Percentiles rank a stretch among this genome's conserved stretches.
These are phyloP conservation scores for Sporothrix pallida DNA, from an alignment of 2,329 filamentous ascomycete genomes.

Conservation along the genomic window DNA sequence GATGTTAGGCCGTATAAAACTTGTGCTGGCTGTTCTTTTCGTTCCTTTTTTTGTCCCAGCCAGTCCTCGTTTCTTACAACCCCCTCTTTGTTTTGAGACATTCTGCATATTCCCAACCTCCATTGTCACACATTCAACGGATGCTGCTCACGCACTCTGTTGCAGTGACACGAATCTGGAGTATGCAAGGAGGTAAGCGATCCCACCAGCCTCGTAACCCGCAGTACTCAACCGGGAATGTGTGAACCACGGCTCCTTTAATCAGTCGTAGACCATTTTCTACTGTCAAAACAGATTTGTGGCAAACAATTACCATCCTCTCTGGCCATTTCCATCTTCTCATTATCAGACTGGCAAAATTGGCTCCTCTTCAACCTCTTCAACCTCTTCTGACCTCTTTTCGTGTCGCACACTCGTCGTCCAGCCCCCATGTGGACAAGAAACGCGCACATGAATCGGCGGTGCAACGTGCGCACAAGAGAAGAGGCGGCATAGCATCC, in stretches of 20 bases:
- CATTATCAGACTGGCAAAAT: no score
- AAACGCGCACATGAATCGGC: neutral
- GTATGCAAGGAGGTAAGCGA: neutral
- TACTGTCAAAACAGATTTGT: no score
- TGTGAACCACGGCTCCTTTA: neutral
- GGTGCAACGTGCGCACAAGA: slow-evolving; percentile 12
- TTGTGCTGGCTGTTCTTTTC: no score
- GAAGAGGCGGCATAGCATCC: neutral
- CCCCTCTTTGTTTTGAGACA: neutral
- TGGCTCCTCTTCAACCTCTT: neutral
- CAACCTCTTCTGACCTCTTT: neutral
- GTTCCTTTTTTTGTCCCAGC: no score
- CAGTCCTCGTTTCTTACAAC: neutral
- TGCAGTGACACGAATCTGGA: neutral
- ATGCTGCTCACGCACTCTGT: neutral
- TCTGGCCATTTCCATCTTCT: no score
- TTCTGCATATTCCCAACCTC: neutral
- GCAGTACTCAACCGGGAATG: neutral
- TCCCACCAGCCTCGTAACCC: neutral
- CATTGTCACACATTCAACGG: neutral
- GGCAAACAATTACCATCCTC: no score
- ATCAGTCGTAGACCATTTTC: no score
- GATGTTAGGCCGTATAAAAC: no score
- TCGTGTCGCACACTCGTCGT: neutral
- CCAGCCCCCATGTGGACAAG: neutral